Evolutionary conservation across 352 stramenopile species (phyloP).

Genomic region (Pythium pyrilobum): DNA sequence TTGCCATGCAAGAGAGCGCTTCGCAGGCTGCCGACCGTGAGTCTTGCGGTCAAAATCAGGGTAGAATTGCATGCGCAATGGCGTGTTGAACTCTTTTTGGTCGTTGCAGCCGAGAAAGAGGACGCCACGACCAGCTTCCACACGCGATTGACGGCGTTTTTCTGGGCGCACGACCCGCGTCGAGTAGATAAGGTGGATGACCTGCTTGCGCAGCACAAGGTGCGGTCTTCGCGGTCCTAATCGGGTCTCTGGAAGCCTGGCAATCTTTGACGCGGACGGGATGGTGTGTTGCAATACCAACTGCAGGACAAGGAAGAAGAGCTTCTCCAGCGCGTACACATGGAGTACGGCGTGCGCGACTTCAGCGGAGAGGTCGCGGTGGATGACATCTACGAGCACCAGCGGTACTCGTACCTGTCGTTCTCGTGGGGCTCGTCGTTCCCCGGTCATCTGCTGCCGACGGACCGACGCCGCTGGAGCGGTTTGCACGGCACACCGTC

Average conservation of each 20-base stretch:
- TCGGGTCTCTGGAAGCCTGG: no score
- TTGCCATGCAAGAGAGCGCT: background rate
- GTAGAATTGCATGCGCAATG: background rate
- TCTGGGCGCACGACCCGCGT: slow-evolving; percentile 65
- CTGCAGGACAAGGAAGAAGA: slow-evolving; percentile 45
- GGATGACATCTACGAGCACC: slow-evolving; percentile 76
- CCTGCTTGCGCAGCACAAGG: slow-evolving; percentile 39
- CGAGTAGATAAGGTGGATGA: slow-evolving; percentile 61
- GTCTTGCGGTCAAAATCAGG: background rate
- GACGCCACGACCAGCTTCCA: slow-evolving; percentile 9
- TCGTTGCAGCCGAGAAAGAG: background rate
- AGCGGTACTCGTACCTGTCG: slow-evolving; percentile 76
- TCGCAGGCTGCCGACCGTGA: slow-evolving; percentile 1
- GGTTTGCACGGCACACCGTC: slow-evolving; percentile 49
- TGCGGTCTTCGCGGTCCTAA: no score
- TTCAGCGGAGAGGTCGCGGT: slow-evolving; percentile 59
- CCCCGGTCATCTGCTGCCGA: slow-evolving; percentile 62
- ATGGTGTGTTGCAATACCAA: background rate
- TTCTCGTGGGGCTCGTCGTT: slow-evolving; percentile 70
- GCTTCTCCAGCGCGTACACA: slow-evolving; percentile 55
- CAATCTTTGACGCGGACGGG: no score
- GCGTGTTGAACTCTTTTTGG: background rate
- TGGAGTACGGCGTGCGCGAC: slow-evolving; percentile 61
- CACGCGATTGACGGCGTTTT: slow-evolving; percentile 52
- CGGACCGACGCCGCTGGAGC: slow-evolving; percentile 60